phyloP scores from a whole-genome alignment of 2,329 filamentous ascomycete species.

The Paecilomyces niveus region DNA sequence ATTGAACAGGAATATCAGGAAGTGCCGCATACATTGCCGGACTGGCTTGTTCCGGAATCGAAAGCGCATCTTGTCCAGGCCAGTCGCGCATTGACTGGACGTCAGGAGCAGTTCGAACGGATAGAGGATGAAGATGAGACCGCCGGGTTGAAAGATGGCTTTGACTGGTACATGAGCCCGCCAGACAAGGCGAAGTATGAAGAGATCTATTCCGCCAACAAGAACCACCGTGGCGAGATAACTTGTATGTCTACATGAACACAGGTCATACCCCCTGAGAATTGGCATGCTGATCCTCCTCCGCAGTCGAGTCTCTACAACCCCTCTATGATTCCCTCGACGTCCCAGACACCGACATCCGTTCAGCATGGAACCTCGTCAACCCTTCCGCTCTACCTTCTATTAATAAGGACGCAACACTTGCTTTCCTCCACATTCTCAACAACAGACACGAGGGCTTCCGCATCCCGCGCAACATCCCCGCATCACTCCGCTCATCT shows the following conservation, averaged over 20 bases:
- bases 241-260: conserved; percentile 52
- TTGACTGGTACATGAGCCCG: conserved; percentile 99
- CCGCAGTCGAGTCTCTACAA: conserved; percentile 64
- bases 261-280: neutral
- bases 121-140: conserved; percentile 73
- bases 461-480: conserved; percentile 85
- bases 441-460: conserved; percentile 93
- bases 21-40: conserved; percentile 77
- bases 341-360: conserved; percentile 69
- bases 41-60: conserved; percentile 95
- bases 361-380: conserved; percentile 93
- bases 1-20: conserved; percentile 69
- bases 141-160: conserved; percentile 83
- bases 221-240: conserved; percentile 78
- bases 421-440: conserved; percentile 94
- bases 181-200: conserved; percentile 89
- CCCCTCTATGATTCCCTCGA: conserved; percentile 69
- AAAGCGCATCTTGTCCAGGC: conserved; percentile 88
- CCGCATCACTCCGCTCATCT: conserved; percentile 78
- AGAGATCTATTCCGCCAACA: conserved; percentile 90
- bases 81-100: conserved; percentile 68
- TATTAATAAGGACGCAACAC: conserved; percentile 89
- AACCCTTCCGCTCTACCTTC: conserved; percentile 77
- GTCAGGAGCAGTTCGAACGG: conserved; percentile 74
- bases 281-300: neutral